A percentile compares a stretch with the other conserved stretches of the same genome.
phyloP scores from a whole-genome alignment of 306 rosid species.

The Prosopis cineraria region DNA sequence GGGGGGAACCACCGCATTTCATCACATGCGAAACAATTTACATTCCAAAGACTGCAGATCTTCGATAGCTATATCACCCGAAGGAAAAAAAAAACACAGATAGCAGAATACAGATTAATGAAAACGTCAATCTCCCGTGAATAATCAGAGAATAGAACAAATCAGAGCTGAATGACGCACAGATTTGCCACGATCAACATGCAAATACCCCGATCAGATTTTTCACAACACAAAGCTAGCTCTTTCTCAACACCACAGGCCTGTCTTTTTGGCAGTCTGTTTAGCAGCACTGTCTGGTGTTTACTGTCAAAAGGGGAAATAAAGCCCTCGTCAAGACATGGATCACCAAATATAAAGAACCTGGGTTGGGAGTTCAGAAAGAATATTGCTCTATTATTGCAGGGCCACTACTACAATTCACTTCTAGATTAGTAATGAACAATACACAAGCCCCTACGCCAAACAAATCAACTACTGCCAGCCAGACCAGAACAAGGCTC shows the following conservation, averaged over 20 bases:
- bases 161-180: not conserved
- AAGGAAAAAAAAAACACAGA: no score
- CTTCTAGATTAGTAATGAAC: not conserved
- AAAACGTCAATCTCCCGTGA: not conserved
- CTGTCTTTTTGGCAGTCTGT: conserved; percentile 49
- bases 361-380: not conserved
- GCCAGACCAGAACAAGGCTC: not conserved
- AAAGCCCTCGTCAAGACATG: conserved; percentile 10
- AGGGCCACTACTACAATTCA: not conserved
- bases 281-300: conserved; percentile 48
- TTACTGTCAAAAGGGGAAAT: conserved; percentile 48
- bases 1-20: no score
- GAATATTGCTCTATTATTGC: not conserved
- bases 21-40: no score
- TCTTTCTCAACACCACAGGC: conserved; percentile 50
- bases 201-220: conserved; percentile 16
- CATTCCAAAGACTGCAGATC: no score
- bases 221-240: conserved; percentile 3
- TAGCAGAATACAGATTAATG: not conserved
- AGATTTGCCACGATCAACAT: conserved; percentile 36
- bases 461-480: not conserved
- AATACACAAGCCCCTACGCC: not conserved
- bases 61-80: no score
- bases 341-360: not conserved
- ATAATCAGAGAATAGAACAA: not conserved